Conservation (phyloP, 345 rosid species). For the Jatropha curcas region DNA sequence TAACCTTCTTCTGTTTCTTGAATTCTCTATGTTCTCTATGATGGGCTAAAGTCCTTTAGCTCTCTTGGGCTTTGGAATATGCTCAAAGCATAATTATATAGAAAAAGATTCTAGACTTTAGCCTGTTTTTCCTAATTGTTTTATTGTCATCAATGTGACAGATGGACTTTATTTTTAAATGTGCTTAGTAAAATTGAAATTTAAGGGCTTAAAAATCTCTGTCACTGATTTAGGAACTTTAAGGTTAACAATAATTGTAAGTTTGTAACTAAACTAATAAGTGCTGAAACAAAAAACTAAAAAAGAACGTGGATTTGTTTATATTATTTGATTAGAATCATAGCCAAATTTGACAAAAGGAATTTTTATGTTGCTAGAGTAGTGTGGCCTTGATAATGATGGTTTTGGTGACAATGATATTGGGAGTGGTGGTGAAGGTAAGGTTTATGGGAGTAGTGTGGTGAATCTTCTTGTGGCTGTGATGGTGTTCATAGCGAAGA, state of each 20-base stretch:
- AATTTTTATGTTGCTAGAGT: background rate
- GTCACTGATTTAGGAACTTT: too few relatives aligned
- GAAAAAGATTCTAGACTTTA: background rate
- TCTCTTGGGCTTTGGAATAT: background rate
- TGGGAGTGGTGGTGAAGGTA: background rate
- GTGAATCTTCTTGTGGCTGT: background rate
- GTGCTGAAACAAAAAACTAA: background rate
- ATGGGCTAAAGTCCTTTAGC: background rate
- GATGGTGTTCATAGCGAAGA: too few relatives aligned
- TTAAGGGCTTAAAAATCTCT: background rate
- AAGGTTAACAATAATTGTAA: too few relatives aligned
- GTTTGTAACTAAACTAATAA: too few relatives aligned
- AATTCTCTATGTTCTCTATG: background rate
- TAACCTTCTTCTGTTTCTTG: background rate
- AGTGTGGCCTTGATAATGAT: background rate
- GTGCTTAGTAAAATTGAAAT: background rate
- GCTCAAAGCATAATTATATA: background rate
- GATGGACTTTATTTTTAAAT: background rate
- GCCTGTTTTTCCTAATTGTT: too few relatives aligned
- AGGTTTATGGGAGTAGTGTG: background rate
- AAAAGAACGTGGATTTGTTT: background rate
- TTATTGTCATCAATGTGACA: background rate
- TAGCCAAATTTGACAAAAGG: background rate
- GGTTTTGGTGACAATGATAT: background rate
- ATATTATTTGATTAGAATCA: too few relatives aligned